phyloP scores from a whole-genome alignment of 345 rosid species.

The Turnera subulata region DNA sequence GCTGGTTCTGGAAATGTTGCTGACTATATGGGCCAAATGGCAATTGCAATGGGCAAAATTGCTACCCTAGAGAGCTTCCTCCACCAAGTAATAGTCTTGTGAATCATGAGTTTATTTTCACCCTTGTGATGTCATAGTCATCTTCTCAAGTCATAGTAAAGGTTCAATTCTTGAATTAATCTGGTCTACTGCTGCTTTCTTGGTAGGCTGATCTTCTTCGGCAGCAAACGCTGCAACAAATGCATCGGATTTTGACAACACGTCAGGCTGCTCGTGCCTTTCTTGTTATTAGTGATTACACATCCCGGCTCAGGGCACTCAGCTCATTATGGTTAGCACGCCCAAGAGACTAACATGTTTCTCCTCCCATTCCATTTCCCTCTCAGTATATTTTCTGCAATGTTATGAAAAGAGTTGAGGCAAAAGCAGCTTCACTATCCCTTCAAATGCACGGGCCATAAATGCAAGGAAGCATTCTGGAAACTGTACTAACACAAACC shows the following conservation, averaged over 20 bases:
- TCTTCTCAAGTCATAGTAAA: neutral
- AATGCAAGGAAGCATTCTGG: neutral
- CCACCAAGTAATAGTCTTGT: constrained; percentile 71
- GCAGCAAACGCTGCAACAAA: constrained; percentile 87
- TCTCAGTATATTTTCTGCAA: neutral
- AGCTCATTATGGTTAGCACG: constrained; percentile 93
- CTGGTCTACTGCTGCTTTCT: neutral
- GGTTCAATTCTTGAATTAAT: neutral
- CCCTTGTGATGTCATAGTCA: too few relatives aligned
- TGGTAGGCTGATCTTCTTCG: constrained; percentile 86
- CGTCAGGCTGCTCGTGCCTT: constrained; percentile 88
- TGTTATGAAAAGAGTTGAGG: neutral
- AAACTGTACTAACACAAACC: neutral
- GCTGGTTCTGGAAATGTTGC: constrained; percentile 67
- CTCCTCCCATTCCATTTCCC: neutral
- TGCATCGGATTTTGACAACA: constrained; percentile 78
- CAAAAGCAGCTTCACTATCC: neutral
- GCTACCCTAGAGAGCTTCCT: constrained; percentile 83
- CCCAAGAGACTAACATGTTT: constrained; percentile 48
- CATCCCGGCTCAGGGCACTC: constrained; percentile 81
- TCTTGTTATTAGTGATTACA: constrained; percentile 71
- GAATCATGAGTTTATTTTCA: too few relatives aligned
- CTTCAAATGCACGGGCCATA: neutral
- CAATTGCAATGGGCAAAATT: constrained; percentile 83
- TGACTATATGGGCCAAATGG: constrained; percentile 93